A percentile compares a stretch with the other conserved stretches of the same genome.
phyloP scores from a whole-genome alignment of 345 rosid genomes.

The Erucastrum elatum region DNA sequence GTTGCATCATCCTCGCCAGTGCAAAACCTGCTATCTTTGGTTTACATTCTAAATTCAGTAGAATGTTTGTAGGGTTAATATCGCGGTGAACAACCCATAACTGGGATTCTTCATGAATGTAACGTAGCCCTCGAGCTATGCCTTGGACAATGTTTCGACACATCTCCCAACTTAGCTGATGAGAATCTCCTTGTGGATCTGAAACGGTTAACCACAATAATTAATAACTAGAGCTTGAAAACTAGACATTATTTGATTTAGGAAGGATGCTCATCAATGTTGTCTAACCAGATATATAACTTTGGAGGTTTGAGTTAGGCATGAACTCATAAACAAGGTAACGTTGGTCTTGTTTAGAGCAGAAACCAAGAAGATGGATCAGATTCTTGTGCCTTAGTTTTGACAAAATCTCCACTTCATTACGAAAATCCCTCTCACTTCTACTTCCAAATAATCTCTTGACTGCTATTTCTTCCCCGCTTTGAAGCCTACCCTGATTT shows the following conservation, averaged over 20 bases:
- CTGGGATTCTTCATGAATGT: slow-evolving; percentile 30
- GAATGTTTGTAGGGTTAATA: slow-evolving; percentile 17
- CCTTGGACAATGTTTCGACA: slow-evolving; percentile 29
- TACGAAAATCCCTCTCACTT: not conserved
- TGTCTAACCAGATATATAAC: slow-evolving; percentile 46
- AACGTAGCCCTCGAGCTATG: slow-evolving; percentile 32
- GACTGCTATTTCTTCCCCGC: slow-evolving; percentile 56
- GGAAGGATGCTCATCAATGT: not conserved
- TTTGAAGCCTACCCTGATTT: slow-evolving; percentile 47
- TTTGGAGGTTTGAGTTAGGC: slow-evolving; percentile 56
- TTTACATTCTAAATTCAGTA: slow-evolving; percentile 18
- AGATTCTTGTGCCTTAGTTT: slow-evolving; percentile 60
- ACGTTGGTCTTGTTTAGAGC: slow-evolving; percentile 43
- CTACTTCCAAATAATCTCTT: slow-evolving; percentile 26
- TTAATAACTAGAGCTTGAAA: not conserved
- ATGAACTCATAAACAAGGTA: slow-evolving; percentile 57
- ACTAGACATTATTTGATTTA: not conserved
- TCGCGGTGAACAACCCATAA: slow-evolving; percentile 23
- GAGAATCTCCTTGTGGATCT: slow-evolving; percentile 24
- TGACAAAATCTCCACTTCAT: slow-evolving; percentile 43
- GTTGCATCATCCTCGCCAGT: slow-evolving; percentile 22
- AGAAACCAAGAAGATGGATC: slow-evolving; percentile 59
- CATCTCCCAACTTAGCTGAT: slow-evolving; percentile 28
- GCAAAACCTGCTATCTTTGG: slow-evolving; percentile 29
- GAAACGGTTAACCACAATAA: not conserved